Conservation (phyloP, 768 basidiomycete species). For the Mycena alexandri region DNA sequence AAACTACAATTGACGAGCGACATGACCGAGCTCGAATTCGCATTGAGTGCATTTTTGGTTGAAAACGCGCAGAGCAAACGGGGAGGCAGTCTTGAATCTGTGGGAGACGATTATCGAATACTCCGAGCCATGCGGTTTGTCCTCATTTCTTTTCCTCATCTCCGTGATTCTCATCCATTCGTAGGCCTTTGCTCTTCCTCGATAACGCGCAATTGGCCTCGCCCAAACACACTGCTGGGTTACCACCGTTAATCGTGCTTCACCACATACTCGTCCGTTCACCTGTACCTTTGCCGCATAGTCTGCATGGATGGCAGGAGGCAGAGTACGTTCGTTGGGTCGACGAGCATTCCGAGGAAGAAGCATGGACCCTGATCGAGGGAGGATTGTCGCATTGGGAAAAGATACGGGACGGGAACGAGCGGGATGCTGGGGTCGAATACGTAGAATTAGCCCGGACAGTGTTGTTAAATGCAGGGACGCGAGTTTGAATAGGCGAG, state of each 20-base stretch:
- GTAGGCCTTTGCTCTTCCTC: conserved; percentile 89
- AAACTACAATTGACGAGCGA: conserved; percentile 96
- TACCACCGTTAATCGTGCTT: conserved; percentile 90
- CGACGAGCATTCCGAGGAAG: conserved; percentile 87
- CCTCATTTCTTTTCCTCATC: neutral
- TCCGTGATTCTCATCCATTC: conserved; percentile 13
- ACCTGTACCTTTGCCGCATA: conserved; percentile 87
- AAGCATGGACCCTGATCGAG: conserved; percentile 85
- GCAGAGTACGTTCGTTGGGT: conserved; percentile 97
- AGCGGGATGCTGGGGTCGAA: conserved; percentile 61
- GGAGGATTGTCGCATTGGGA: conserved; percentile 85
- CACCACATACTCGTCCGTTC: conserved; percentile 95
- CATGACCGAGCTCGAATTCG: conserved; percentile 97
- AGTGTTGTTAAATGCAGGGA: conserved; percentile 66
- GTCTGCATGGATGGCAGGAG: conserved; percentile 93
- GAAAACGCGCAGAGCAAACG: conserved; percentile 70
- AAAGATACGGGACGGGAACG: conserved; percentile 73
- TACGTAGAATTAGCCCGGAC: conserved; percentile 76
- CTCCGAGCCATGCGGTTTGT: conserved; percentile 86
- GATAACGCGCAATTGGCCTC: conserved; percentile 80
- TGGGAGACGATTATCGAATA: conserved; percentile 90
- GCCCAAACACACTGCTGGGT: conserved; percentile 74
- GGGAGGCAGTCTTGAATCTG: conserved; percentile 74
- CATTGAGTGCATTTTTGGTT: conserved; percentile 82
- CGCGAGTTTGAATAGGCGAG: conserved; percentile 27